Evolutionary conservation across 495 filamentous ascomycete genomes (phyloP).

Genomic region (Choiromyces venosus): DNA sequence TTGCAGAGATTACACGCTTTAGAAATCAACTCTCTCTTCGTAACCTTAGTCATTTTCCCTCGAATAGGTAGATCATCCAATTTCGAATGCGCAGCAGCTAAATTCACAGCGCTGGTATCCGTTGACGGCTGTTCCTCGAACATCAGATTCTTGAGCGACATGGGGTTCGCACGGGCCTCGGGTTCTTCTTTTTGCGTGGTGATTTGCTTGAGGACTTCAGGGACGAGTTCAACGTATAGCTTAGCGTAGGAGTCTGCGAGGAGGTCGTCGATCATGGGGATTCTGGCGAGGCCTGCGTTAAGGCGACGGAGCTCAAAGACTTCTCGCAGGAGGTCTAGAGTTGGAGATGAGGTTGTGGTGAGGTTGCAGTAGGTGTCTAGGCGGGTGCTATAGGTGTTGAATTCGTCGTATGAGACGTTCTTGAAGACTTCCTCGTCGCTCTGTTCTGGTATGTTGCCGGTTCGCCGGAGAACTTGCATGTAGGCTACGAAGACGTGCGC

Average conservation of each 20-base stretch:
- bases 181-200: slow-evolving; percentile 28
- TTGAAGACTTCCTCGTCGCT: slow-evolving; percentile 76
- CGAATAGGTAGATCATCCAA: slow-evolving; percentile 36
- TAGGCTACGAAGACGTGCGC: slow-evolving; percentile 69
- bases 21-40: slow-evolving; percentile 32
- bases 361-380: slow-evolving; percentile 48
- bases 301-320: slow-evolving; percentile 83
- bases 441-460: slow-evolving; percentile 58
- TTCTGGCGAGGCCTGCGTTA: slow-evolving; percentile 78
- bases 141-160: slow-evolving; percentile 40
- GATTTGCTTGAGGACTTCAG: slow-evolving; percentile 26
- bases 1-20: slow-evolving; percentile 35
- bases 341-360: slow-evolving; percentile 43
- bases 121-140: slow-evolving; percentile 27
- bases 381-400: slow-evolving; percentile 54
- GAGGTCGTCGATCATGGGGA: slow-evolving; percentile 78
- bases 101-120: slow-evolving; percentile 7
- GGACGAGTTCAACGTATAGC: slow-evolving; percentile 58
- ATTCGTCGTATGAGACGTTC: slow-evolving; percentile 71
- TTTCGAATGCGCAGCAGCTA: slow-evolving; percentile 21
- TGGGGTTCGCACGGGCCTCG: slow-evolving; percentile 33
- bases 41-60: slow-evolving; percentile 37
- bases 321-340: slow-evolving; percentile 72
- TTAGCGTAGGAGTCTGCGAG: slow-evolving; percentile 78
- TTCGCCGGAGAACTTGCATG: slow-evolving; percentile 65